Evolutionary conservation across 305 asterid species (phyloP).

Genomic region (Andrographis paniculata): DNA sequence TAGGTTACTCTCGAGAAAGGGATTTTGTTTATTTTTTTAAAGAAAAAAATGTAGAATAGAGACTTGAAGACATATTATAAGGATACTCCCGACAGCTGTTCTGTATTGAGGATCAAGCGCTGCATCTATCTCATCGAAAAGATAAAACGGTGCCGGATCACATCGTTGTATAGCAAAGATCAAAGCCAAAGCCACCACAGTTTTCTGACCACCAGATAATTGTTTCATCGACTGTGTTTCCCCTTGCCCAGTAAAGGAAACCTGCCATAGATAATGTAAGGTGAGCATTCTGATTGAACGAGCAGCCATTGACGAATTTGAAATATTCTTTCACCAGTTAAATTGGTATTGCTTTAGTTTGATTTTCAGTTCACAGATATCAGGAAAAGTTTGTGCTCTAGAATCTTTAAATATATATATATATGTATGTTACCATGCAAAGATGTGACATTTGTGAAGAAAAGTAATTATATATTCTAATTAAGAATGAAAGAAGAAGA

Average conservation of each 20-base stretch:
- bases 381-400: too few relatives aligned
- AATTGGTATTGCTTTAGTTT: neutral
- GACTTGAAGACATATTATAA: constrained; percentile 19
- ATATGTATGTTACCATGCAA: too few relatives aligned
- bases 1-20: too few relatives aligned
- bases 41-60: constrained; percentile 2
- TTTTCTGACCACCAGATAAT: constrained; percentile 97
- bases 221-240: constrained; percentile 99
- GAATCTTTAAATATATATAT: too few relatives aligned
- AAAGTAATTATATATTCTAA: too few relatives aligned
- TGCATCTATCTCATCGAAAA: constrained; percentile 98
- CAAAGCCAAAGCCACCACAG: constrained; percentile 91
- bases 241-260: constrained; percentile 97
- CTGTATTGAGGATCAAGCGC: constrained; percentile 99
- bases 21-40: neutral
- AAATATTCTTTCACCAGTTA: constrained; percentile 1
- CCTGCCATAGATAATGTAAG: constrained; percentile 37
- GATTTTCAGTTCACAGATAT: too few relatives aligned
- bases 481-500: constrained; percentile 5
- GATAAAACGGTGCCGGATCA: constrained; percentile 99
- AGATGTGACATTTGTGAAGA: too few relatives aligned
- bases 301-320: constrained; percentile 5
- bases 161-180: constrained; percentile 98
- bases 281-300: constrained; percentile 6
- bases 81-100: constrained; percentile 99